phyloP scores from a whole-genome alignment of 1,139 yeast genomes.

The Eremothecium coryli region DNA sequence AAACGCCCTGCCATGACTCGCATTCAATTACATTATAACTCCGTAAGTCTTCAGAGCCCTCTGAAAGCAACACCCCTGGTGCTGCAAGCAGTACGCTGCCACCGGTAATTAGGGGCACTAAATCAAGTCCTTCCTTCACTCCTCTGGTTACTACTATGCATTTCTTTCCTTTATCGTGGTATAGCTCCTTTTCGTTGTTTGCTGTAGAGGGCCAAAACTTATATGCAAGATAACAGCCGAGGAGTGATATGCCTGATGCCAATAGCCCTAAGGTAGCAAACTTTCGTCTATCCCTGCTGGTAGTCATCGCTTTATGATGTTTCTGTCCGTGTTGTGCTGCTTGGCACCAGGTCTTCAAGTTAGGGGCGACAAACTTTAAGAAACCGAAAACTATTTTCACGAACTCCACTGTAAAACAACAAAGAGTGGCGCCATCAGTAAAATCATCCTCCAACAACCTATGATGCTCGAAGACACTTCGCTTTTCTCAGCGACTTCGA shows the following conservation, averaged over 20 bases:
- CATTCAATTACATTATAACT: slow-evolving; percentile 33
- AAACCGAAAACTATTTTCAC: too few relatives aligned
- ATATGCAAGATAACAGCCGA: neutral
- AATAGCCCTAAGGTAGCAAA: too few relatives aligned
- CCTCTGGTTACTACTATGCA: neutral
- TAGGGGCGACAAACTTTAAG: too few relatives aligned
- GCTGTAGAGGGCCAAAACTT: neutral
- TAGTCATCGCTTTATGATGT: too few relatives aligned
- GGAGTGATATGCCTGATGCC: neutral
- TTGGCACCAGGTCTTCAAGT: too few relatives aligned
- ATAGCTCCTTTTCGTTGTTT: neutral
- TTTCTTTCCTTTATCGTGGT: neutral
- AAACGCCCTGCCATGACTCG: slow-evolving; percentile 33
- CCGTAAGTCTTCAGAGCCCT: slow-evolving; percentile 7
- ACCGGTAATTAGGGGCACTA: slow-evolving; percentile 21
- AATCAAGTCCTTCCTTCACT: slow-evolving; percentile 13
- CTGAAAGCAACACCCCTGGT: slow-evolving; percentile 13
- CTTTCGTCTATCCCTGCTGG: too few relatives aligned
- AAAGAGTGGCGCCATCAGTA: too few relatives aligned
- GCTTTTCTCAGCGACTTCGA: slow-evolving; percentile 28
- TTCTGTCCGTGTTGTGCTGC: too few relatives aligned
- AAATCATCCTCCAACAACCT: too few relatives aligned
- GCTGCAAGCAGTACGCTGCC: slow-evolving; percentile 18
- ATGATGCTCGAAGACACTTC: slow-evolving; percentile 6
- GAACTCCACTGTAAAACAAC: too few relatives aligned